Evolutionary conservation across 805 yeast species (phyloP).

Genomic region (Ogataea pignaliae): DNA sequence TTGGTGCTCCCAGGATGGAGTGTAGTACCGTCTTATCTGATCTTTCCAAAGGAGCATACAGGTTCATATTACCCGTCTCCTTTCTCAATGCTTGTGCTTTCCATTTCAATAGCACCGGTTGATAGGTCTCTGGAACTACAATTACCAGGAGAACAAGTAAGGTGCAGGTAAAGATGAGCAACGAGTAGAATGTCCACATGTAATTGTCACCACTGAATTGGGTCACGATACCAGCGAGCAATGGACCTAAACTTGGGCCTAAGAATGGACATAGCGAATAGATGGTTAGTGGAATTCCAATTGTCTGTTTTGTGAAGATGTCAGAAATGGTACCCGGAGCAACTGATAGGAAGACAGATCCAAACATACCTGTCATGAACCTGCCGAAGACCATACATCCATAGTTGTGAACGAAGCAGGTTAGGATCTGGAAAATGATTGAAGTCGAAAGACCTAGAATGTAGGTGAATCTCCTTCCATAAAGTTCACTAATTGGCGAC

Average conservation of each 20-base stretch:
- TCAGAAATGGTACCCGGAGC: conserved; percentile 79
- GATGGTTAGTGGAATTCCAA: conserved; percentile 67
- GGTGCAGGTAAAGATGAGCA: conserved; percentile 50
- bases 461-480: conserved; percentile 53
- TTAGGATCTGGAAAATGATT: conserved; percentile 47
- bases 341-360: conserved; percentile 69
- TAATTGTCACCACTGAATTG: conserved; percentile 46
- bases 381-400: conserved; percentile 63
- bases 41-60: conserved; percentile 39
- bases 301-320: conserved; percentile 53
- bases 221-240: conserved; percentile 55
- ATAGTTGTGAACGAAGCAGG: conserved; percentile 54
- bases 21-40: conserved; percentile 31
- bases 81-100: conserved; percentile 50
- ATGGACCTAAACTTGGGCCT: conserved; percentile 71
- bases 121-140: conserved; percentile 40
- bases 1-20: conserved; percentile 41
- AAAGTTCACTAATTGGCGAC: conserved; percentile 57
- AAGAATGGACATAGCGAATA: conserved; percentile 60
- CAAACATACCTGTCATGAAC: conserved; percentile 66
- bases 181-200: conserved; percentile 69
- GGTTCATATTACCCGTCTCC: conserved; percentile 33
- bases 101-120: conserved; percentile 43
- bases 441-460: conserved; percentile 42
- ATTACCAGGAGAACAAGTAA: conserved; percentile 21